Percentiles rank a stretch among this genome's conserved stretches.
Conservation (phyloP, 2,329 filamentous ascomycete species). For the Pestalotiopsis sp. region DNA sequence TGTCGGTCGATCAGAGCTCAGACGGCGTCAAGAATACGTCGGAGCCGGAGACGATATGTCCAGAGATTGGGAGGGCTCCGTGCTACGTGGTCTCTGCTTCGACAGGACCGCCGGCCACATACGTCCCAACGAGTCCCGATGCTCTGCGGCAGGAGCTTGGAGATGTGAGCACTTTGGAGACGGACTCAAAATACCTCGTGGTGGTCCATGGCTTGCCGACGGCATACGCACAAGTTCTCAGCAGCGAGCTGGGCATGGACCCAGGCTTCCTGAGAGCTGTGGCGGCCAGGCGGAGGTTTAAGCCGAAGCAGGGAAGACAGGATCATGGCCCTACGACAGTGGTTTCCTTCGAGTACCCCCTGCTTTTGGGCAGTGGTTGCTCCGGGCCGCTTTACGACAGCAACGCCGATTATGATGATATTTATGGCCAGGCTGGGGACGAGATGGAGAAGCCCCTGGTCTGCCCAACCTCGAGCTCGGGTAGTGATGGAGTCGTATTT, state of each 20-base stretch:
- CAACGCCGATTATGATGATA: neutral
- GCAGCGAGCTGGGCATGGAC: conserved; percentile 25
- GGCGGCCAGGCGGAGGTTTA: conserved; percentile 23
- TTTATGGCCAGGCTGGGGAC: neutral
- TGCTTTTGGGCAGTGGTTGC: neutral
- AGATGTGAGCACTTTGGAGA: neutral
- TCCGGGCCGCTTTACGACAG: neutral
- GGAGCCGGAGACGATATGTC: neutral
- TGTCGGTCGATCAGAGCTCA: neutral
- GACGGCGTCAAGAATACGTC: neutral
- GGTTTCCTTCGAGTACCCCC: neutral
- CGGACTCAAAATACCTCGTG: conserved; percentile 9
- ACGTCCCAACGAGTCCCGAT: neutral
- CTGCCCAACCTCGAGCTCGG: neutral
- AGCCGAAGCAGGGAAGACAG: conserved; percentile 15
- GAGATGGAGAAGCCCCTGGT: neutral
- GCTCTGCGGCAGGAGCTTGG: neutral
- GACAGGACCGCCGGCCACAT: neutral
- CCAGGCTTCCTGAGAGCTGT: conserved; percentile 32
- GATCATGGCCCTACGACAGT: neutral
- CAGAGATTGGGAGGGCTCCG: neutral
- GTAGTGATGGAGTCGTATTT: neutral
- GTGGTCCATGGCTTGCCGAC: conserved; percentile 25
- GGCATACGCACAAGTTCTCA: conserved; percentile 23
- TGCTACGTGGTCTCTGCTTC: neutral